Evolutionary conservation across 2,329 filamentous ascomycete species (phyloP), one percentile per base, ranked within the genome.

Genomic region (Hypoxylon sp.): DNA sequence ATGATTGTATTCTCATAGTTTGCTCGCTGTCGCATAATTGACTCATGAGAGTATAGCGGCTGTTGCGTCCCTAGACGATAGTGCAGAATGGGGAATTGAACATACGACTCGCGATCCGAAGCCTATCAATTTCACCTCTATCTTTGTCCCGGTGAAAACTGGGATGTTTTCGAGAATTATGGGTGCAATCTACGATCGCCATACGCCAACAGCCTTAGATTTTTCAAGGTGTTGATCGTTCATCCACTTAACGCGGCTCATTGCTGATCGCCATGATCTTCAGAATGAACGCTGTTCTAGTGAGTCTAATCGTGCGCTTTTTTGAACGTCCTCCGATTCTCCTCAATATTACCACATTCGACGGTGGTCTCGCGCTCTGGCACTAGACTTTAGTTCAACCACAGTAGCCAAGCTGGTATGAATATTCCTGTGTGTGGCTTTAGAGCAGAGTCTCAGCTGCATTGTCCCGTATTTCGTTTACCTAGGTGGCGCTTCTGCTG

Each of bases 261-360:
- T 61, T 42, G 54, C 49, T 55, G 61, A 70, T 68, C 64, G 53
- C 20, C 17, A 49, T 49, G 60, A 64, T 68, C 51, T 48, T 67
- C 42, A 35, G 48, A 50, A 54, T 51, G 33, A 58, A 61, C n/a
- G 27, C 46, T 54, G 11, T 54, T 53, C 42, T 67, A 67, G 48
- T 51, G 48, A 33, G 42, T 35, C 49, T 59, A 31, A 17, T 42
- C 42, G 35, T 17, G 42, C 49, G 37, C 58, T 59, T 70, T 35
- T 68, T 62, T 64, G 27, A 60, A 68, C 48, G 44, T 64, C 56
- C 46, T 35, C 22, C 14, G 1, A 46, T 49, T 17, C 61, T 10
- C 35, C 27, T 20, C 20, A 14, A 25, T 14, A 50, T n/a, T 27
- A 22, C 33, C 53, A 30, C 20, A 30, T 35, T 48, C 8, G n/a